A percentile compares a stretch with the other conserved stretches of the same genome.
These are phyloP conservation scores for Lithospermum erythrorhizon DNA, from an alignment of 257 asterid genomes.

Conservation along the genomic window DNA sequence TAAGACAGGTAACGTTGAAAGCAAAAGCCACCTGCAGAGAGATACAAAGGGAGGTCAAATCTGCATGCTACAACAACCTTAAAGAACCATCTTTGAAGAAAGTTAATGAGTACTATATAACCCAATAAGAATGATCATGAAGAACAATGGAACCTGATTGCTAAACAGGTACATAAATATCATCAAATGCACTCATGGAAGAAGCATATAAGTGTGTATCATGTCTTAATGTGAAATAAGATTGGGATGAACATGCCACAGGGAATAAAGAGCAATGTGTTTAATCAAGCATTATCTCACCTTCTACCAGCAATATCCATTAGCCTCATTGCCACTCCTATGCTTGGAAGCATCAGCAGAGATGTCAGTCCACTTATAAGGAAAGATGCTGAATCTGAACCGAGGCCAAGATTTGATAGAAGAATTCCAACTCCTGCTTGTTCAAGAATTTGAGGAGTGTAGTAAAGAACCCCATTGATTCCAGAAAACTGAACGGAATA, in stretches of 20 bases:
- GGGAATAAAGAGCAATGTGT: background rate
- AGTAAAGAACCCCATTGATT: slow-evolving; percentile 86
- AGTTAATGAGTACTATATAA: background rate
- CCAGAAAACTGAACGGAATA: slow-evolving; percentile 61
- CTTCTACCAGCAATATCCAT: slow-evolving; percentile 96
- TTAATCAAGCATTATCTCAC: slow-evolving; percentile 23
- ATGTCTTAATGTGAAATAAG: no score
- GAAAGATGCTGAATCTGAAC: slow-evolving; percentile 77
- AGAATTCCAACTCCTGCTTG: slow-evolving; percentile 95
- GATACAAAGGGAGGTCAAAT: background rate
- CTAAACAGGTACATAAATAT: no score
- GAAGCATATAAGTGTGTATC: no score
- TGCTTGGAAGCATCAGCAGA: slow-evolving; percentile 86
- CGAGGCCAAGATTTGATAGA: slow-evolving; percentile 57
- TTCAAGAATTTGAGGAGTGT: slow-evolving; percentile 96
- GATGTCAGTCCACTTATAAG: slow-evolving; percentile 81
- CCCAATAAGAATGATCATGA: background rate
- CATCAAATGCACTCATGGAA: no score
- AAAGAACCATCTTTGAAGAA: background rate
- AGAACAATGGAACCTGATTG: background rate
- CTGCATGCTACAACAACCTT: no score
- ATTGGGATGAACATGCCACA: no score
- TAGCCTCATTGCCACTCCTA: slow-evolving; percentile 89
- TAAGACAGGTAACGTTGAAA: background rate
- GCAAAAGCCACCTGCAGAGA: slow-evolving; percentile 7